Percentiles rank a stretch among this genome's conserved stretches.
Conservation (phyloP, 2,329 filamentous ascomycete species). For the Colletotrichum gigasporum region DNA sequence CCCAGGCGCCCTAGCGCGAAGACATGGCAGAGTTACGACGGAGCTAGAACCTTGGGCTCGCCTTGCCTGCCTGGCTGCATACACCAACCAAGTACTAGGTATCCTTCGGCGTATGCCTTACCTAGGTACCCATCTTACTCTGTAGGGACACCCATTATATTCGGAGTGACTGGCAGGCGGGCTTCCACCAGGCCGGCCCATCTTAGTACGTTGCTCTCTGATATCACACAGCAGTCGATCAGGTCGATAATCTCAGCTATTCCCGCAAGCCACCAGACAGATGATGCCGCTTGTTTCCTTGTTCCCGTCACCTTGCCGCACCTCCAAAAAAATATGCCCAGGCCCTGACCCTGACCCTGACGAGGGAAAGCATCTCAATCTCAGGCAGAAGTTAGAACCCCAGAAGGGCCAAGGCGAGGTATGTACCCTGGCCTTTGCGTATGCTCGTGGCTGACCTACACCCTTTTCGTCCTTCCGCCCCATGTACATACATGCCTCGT, state of each 20-base stretch:
- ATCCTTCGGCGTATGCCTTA: no score
- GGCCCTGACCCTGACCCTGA: neutral
- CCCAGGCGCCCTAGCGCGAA: slow-evolving; percentile 4
- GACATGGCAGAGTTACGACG: slow-evolving; percentile 4
- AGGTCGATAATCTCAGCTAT: neutral
- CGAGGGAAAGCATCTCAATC: neutral
- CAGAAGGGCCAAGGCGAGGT: neutral
- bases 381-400: neutral
- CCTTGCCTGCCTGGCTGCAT: no score
- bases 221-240: neutral
- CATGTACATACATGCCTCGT: neutral
- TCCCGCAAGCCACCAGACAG: slow-evolving; percentile 19
- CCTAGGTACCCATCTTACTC: no score
- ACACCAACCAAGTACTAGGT: no score
- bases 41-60: no score
- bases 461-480: neutral
- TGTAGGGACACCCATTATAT: neutral
- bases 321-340: slow-evolving; percentile 10
- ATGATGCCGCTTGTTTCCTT: no score
- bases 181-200: neutral
- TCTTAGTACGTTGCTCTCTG: neutral
- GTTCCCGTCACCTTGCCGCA: slow-evolving; percentile 19
- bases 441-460: neutral
- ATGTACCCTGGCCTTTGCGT: neutral
- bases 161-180: neutral